A percentile compares a stretch with the other conserved stretches of the same genome.
These are phyloP conservation scores for Grigorovia yakushimaensis DNA, from an alignment of 805 yeast species.

Conservation along the genomic window DNA sequence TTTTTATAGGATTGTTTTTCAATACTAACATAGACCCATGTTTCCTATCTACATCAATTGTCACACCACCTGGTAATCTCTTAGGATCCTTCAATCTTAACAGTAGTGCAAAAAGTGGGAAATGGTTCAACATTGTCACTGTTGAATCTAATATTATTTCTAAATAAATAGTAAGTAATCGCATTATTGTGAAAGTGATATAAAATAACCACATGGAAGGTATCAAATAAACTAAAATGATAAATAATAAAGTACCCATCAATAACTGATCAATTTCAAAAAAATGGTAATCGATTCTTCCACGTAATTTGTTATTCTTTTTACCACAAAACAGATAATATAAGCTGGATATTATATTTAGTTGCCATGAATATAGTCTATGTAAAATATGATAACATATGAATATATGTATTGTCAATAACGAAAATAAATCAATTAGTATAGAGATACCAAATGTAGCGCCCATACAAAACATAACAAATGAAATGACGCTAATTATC, in stretches of 20 bases:
- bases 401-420: constrained; percentile 61
- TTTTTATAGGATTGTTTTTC: constrained; percentile 36
- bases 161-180: constrained; percentile 40
- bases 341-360: constrained; percentile 56
- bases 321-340: constrained; percentile 83
- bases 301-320: constrained; percentile 72
- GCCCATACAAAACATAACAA: constrained; percentile 44
- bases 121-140: constrained; percentile 63
- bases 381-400: constrained; percentile 74
- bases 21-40: constrained; percentile 20
- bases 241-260: constrained; percentile 81
- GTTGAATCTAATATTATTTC: constrained; percentile 47
- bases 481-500: constrained; percentile 27
- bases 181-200: constrained; percentile 52
- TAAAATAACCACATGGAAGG: constrained; percentile 89
- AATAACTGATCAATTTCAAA: constrained; percentile 81
- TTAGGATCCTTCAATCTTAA: constrained; percentile 71
- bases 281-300: constrained; percentile 76
- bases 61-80: constrained; percentile 54
- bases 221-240: constrained; percentile 61
- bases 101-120: constrained; percentile 77
- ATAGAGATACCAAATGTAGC: constrained; percentile 61
- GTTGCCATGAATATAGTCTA: constrained; percentile 67
- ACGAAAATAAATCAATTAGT: constrained; percentile 50
- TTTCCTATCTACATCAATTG: constrained; percentile 4